Conservation (phyloP, 1,139 yeast species). For the Scheffersomyces segobiensis region DNA sequence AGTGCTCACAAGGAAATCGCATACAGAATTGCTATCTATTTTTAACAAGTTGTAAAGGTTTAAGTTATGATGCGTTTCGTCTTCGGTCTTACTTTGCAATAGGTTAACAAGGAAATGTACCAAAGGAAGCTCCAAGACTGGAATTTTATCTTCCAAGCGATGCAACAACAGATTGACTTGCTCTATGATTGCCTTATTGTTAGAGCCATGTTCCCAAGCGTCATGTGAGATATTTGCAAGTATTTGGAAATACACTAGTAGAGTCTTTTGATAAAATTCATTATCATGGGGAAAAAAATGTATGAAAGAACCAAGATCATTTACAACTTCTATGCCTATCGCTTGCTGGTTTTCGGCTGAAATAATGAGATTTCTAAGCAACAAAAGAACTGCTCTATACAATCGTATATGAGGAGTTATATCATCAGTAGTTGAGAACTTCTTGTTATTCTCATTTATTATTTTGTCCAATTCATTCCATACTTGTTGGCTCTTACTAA, state of each 20-base stretch:
- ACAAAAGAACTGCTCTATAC: conserved; percentile 7
- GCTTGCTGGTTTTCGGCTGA: conserved; percentile 1
- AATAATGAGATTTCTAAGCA: conserved; percentile 4
- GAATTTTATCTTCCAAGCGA: background rate
- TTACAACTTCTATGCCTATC: conserved; percentile 1
- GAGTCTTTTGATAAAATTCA: conserved; percentile 8
- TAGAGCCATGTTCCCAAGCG: background rate
- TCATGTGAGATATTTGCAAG: conserved; percentile 11
- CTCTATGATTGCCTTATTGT: background rate
- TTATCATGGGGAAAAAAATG: background rate
- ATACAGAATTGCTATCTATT: conserved; percentile 3
- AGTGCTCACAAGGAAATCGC: conserved; percentile 6
- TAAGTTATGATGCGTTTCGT: conserved; percentile 11
- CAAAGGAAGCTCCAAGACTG: conserved; percentile 1
- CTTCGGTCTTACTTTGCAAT: conserved; percentile 3
- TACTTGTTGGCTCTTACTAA: background rate
- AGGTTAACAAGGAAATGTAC: conserved; percentile 4
- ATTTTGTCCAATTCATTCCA: conserved; percentile 3
- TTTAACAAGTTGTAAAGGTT: conserved; percentile 6
- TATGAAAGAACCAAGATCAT: conserved; percentile 3
- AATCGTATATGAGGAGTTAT: conserved; percentile 4
- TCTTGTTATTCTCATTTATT: background rate
- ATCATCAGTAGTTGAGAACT: background rate
- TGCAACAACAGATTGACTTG: background rate
- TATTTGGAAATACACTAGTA: conserved; percentile 10